Conservation (phyloP, 2,329 filamentous ascomycete species). For the Akanthomyces lecanii region DNA sequence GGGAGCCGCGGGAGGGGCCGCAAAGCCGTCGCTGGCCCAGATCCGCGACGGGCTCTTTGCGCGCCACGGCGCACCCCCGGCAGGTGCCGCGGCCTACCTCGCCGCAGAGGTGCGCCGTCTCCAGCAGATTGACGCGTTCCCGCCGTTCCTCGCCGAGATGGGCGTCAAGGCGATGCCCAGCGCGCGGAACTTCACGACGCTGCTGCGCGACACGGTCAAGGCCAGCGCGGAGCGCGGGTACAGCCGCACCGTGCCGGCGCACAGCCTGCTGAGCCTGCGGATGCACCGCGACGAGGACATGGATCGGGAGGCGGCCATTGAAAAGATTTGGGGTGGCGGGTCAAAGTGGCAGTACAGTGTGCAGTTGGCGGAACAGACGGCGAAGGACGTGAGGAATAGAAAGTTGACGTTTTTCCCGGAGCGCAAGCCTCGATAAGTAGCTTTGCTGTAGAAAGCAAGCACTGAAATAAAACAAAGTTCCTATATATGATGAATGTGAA, state of each 20-base stretch:
- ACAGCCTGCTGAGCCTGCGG: slow-evolving; percentile 4
- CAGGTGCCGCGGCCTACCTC: slow-evolving; percentile 35
- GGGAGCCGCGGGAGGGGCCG: background rate
- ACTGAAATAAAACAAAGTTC: too few relatives aligned
- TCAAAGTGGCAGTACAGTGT: background rate
- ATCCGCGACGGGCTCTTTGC: slow-evolving; percentile 44
- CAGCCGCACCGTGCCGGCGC: slow-evolving; percentile 14
- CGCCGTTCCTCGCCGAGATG: slow-evolving; percentile 40
- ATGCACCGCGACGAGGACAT: slow-evolving; percentile 2
- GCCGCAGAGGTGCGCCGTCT: slow-evolving; percentile 41
- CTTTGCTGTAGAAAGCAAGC: too few relatives aligned
- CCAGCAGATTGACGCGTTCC: slow-evolving; percentile 38
- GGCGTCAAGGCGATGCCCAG: slow-evolving; percentile 30
- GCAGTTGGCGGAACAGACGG: background rate
- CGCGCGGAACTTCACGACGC: slow-evolving; percentile 26
- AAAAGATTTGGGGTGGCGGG: background rate
- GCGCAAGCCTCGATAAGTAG: background rate
- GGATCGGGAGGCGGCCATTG: background rate
- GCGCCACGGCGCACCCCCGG: slow-evolving; percentile 42
- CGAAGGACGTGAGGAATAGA: background rate
- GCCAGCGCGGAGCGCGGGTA: slow-evolving; percentile 34
- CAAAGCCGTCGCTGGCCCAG: slow-evolving; percentile 27
- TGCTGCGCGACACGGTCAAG: slow-evolving; percentile 32
- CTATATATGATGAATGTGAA: too few relatives aligned
- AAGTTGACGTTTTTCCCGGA: slow-evolving; percentile 10